A percentile compares a stretch with the other conserved stretches of the same genome.
phyloP scores from a whole-genome alignment of 352 stramenopile genomes.

The Globisporangium lucens region DNA sequence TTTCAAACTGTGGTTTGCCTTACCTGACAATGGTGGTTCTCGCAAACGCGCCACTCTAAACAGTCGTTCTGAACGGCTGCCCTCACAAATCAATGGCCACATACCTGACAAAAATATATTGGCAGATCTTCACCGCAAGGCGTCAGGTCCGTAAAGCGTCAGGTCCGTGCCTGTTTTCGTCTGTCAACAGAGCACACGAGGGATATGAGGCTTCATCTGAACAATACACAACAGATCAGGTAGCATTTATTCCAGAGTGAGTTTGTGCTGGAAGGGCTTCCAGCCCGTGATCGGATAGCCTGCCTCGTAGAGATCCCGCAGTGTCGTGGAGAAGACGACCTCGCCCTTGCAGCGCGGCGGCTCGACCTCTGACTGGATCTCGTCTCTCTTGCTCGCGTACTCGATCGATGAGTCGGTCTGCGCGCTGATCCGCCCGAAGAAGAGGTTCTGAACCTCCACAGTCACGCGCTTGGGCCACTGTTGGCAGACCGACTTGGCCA shows the following conservation, averaged over 20 bases:
- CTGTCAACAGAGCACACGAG: not conserved
- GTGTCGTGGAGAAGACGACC: conserved; percentile 13
- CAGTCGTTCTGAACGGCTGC: conserved; percentile 1
- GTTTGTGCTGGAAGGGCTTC: conserved; percentile 12
- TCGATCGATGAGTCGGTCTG: conserved; percentile 12
- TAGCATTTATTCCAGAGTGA: conserved; percentile 12
- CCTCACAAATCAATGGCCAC: not conserved
- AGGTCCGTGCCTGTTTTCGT: not conserved
- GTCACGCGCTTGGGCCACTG: conserved; percentile 15
- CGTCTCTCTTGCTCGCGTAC: conserved; percentile 10
- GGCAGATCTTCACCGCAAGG: not conserved
- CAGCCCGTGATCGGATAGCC: conserved; percentile 7
- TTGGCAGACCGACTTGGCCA: conserved; percentile 12
- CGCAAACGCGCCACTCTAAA: conserved; percentile 6
- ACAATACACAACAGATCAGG: not conserved
- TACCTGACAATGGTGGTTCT: not conserved
- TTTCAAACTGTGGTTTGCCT: not conserved
- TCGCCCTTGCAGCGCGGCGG: conserved; percentile 16
- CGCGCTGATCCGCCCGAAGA: conserved; percentile 9
- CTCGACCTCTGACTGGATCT: not conserved
- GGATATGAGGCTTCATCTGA: not conserved
- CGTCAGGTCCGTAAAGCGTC: not conserved
- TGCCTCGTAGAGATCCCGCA: conserved; percentile 13
- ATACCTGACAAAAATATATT: conserved; percentile 2
- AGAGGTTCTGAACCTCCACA: conserved; percentile 14